Evolutionary conservation across 306 rosid species (phyloP), one percentile per base, ranked within the genome.

Genomic region (Potentilla sterilis): DNA sequence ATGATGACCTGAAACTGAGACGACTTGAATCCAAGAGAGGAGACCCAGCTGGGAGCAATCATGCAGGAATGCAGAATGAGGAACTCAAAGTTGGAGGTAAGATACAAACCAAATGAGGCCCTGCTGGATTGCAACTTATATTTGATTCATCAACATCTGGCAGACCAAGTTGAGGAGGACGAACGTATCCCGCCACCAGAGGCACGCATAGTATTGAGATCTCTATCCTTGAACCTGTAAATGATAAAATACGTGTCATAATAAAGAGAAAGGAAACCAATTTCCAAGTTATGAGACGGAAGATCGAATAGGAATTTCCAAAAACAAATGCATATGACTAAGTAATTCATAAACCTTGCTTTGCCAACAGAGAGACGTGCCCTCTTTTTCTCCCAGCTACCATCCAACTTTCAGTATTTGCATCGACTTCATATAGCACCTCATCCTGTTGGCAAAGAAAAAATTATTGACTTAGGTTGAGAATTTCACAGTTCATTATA

Each of bases 301-400:
- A 32, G 19, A 38, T 65, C 5, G 18, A 38, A 16, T 65, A 37
- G 22, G 69, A 38, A 64, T 7, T 10, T 54, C 41, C 35, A 24
- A 24, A 24, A 63, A 73, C 51, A 63, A n/a, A 37, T 69, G n/a
- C 63, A 44, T 22, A 55, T 37, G n/a, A 1, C 59, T 40, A 64
- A 41, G 70, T 44, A 43, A 67, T 72, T 65, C 59, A 72, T 16
- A 69, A 67, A 95, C 98, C 98, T 92, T 89, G 92, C 77, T 85
- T 78, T 40, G 83, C 64, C 32, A 97, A 88, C 78, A 96, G 89
- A 71, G 92, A 87, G 43, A 82, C 90, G 66, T 92, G 90, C 57
- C 99, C 99, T 87, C 98, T 86, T 88, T 92, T 96, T 86, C 99
- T 90, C 78, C 99, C 99, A 59, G 99, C 98, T 69, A 96, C 80